These are phyloP conservation scores for Funneliformis geosporum DNA, from an alignment of 192 early-diverging fungal species.

Conservation along the genomic window DNA sequence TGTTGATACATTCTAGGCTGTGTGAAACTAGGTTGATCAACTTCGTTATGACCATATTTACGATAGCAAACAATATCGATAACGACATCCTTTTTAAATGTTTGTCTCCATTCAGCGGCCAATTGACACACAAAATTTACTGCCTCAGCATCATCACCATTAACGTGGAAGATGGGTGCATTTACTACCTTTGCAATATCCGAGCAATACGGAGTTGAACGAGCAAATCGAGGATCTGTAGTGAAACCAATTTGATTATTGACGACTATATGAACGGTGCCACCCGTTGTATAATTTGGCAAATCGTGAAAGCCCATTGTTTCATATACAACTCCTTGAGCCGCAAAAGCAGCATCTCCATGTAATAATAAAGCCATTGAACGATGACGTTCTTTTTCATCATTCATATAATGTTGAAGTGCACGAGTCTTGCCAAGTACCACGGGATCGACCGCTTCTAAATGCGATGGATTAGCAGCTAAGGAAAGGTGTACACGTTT, in stretches of 20 bases:
- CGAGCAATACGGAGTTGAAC: constrained; percentile 94
- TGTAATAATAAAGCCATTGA: constrained; percentile 94
- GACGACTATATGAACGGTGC: constrained; percentile 94
- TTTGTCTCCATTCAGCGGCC: constrained; percentile 94
- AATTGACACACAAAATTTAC: constrained; percentile 94
- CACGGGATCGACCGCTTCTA: constrained; percentile 97
- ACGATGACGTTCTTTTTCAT: constrained; percentile 73
- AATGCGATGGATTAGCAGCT: constrained; percentile 97
- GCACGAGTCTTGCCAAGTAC: constrained; percentile 98
- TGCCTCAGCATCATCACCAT: constrained; percentile 96
- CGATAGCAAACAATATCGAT: constrained; percentile 98
- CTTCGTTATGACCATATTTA: constrained; percentile 98
- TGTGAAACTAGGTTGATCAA: constrained; percentile 98
- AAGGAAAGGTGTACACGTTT: constrained; percentile 97
- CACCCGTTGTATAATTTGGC: constrained; percentile 94
- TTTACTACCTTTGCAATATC: constrained; percentile 96
- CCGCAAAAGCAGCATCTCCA: constrained; percentile 98
- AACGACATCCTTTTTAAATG: constrained; percentile 95
- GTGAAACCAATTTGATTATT: constrained; percentile 99
- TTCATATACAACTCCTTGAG: constrained; percentile 97
- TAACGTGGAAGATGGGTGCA: constrained; percentile 98
- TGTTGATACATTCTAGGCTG: constrained; percentile 97
- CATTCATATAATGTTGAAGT: constrained; percentile 92
- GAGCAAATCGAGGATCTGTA: constrained; percentile 93
- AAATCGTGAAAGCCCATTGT: constrained; percentile 94